Evolutionary conservation across 805 yeast genomes (phyloP).

Genomic region (Starmera caribaea): DNA sequence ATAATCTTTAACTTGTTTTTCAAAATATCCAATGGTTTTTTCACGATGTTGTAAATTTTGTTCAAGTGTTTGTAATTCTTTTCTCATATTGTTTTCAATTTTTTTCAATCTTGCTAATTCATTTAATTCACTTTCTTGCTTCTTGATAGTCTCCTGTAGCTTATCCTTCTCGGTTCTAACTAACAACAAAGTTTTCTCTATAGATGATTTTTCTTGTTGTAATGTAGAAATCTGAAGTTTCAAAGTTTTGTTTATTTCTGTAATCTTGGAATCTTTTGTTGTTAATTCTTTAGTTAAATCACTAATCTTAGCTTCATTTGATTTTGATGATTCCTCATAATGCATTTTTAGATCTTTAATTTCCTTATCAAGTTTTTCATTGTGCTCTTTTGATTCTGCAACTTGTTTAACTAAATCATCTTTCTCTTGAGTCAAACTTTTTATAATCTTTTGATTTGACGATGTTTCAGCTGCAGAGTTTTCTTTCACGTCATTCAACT

Average conservation of each 20-base stretch:
- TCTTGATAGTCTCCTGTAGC: slow-evolving; percentile 14
- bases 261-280: not conserved
- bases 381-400: not conserved
- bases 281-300: not conserved
- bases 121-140: slow-evolving; percentile 7
- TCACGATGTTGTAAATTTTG: slow-evolving; percentile 22
- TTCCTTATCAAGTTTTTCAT: not conserved
- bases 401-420: slow-evolving; percentile 1
- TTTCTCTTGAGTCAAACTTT: slow-evolving; percentile 14
- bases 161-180: slow-evolving; percentile 13
- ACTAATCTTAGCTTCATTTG: not conserved
- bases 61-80: slow-evolving; percentile 10
- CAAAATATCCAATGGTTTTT: slow-evolving; percentile 27
- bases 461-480: slow-evolving; percentile 11
- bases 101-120: slow-evolving; percentile 13
- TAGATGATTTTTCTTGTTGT: slow-evolving; percentile 10
- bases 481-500: slow-evolving; percentile 1
- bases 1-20: slow-evolving; percentile 31
- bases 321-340: not conserved
- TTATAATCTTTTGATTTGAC: slow-evolving; percentile 5
- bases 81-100: slow-evolving; percentile 12
- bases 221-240: slow-evolving; percentile 3
- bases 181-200: slow-evolving; percentile 12
- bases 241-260: not conserved
- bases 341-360: not conserved